Percentiles rank a stretch among this genome's conserved stretches.
Conservation (phyloP, 2,329 filamentous ascomycete species). For the Cladosporium sp. region DNA sequence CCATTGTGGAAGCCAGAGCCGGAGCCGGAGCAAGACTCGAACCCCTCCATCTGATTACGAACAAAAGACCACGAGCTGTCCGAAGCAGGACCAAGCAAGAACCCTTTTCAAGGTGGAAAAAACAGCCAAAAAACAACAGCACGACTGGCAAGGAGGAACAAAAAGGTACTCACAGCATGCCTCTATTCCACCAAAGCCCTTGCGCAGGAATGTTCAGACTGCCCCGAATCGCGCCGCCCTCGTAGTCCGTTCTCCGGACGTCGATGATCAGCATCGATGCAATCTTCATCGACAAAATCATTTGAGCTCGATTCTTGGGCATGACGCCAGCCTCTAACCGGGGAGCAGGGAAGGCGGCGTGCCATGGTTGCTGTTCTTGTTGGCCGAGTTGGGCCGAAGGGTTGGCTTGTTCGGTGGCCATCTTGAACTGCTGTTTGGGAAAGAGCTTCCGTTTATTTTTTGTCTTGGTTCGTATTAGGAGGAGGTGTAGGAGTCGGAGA, state of each 20-base stretch:
- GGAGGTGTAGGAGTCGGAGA: no score
- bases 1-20: no score
- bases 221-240: constrained; percentile 42
- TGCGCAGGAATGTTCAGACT: constrained; percentile 47
- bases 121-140: no score
- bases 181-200: constrained; percentile 44
- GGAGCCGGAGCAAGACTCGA: no score
- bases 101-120: no score
- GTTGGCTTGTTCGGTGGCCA: not conserved
- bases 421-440: not conserved
- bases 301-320: constrained; percentile 34
- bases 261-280: constrained; percentile 40
- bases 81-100: no score
- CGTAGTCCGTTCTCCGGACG: constrained; percentile 45
- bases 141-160: no score
- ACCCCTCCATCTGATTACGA: no score
- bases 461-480: no score
- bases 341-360: constrained; percentile 40
- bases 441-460: not conserved
- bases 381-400: not conserved
- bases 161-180: constrained; percentile 27
- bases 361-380: constrained; percentile 29
- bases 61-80: no score
- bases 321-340: constrained; percentile 35
- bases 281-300: constrained; percentile 33